These are phyloP conservation scores for Helicostylum pulchrum DNA, from an alignment of 192 early-diverging fungal genomes.

Conservation along the genomic window DNA sequence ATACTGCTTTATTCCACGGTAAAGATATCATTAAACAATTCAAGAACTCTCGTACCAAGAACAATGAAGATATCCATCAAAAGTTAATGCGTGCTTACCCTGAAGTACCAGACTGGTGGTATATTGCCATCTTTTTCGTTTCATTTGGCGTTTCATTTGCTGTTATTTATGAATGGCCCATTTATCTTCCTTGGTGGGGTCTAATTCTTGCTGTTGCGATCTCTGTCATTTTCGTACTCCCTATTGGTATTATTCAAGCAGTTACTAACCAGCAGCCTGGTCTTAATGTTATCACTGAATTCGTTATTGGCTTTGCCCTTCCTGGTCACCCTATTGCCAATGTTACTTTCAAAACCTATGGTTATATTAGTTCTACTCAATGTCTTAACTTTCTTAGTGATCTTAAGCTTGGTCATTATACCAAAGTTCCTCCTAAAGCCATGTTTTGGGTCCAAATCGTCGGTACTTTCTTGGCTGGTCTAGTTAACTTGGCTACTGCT, in stretches of 20 bases:
- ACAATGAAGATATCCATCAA: constrained; percentile 60
- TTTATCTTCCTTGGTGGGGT: constrained; percentile 79
- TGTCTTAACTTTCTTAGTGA: constrained; percentile 67
- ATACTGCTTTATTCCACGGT: constrained; percentile 65
- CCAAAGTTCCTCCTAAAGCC: constrained; percentile 64
- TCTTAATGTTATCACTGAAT: constrained; percentile 84
- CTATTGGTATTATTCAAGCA: constrained; percentile 79
- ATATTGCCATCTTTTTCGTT: constrained; percentile 43
- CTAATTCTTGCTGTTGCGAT: constrained; percentile 58
- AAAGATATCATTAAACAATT: constrained; percentile 48
- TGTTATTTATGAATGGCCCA: constrained; percentile 48
- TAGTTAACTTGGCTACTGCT: constrained; percentile 51
- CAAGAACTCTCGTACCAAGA: constrained; percentile 27
- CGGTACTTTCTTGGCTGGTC: constrained; percentile 55
- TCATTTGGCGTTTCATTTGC: constrained; percentile 44
- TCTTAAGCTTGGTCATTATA: constrained; percentile 80
- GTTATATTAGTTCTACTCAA: constrained; percentile 78
- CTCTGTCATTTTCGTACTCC: constrained; percentile 64
- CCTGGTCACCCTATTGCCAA: constrained; percentile 82
- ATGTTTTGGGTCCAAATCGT: constrained; percentile 63
- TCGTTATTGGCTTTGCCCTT: constrained; percentile 76
- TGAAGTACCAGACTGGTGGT: constrained; percentile 68
- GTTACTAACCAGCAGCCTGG: constrained; percentile 75
- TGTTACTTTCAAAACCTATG: constrained; percentile 84
- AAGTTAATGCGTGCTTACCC: constrained; percentile 71